phyloP scores from a whole-genome alignment of 192 early-diverging fungal genomes.

The Entomortierella parvispora region DNA sequence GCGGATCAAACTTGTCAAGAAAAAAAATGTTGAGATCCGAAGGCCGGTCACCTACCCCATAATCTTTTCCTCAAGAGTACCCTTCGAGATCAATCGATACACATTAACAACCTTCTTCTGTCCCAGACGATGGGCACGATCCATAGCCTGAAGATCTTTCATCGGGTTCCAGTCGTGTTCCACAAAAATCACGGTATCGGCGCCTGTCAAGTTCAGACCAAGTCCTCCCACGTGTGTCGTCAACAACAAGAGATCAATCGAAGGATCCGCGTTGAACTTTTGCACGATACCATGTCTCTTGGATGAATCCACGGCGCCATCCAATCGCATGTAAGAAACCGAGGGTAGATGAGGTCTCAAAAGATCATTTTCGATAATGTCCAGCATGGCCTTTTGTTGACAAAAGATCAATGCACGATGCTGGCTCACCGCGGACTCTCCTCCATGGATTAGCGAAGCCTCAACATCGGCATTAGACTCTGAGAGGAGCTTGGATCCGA shows the following conservation, averaged over 20 bases:
- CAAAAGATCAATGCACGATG: conserved; percentile 98
- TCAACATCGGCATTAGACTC: conserved; percentile 57
- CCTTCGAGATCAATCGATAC: conserved; percentile 95
- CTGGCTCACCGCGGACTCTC: conserved; percentile 67
- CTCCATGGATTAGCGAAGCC: conserved; percentile 55
- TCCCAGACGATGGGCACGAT: conserved; percentile 97
- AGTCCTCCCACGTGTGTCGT: conserved; percentile 98
- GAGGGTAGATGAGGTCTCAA: conserved; percentile 84
- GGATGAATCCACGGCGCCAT: conserved; percentile 87
- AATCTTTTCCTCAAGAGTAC: conserved; percentile 99
- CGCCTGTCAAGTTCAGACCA: conserved; percentile 97
- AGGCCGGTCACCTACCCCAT: conserved; percentile 80
- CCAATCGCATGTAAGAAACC: conserved; percentile 94
- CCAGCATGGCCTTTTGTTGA: conserved; percentile 95
- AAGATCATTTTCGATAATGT: conserved; percentile 94
- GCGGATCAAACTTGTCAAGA: not conserved
- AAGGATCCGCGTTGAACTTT: conserved; percentile 96
- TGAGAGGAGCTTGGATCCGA: conserved; percentile 73
- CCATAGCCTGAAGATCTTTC: conserved; percentile 99
- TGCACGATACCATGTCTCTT: conserved; percentile 91
- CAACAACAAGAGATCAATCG: conserved; percentile 92
- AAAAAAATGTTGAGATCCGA: not conserved
- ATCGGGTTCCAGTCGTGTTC: conserved; percentile 99
- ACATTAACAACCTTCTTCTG: conserved; percentile 98
- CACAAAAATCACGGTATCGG: conserved; percentile 99